phyloP scores from a whole-genome alignment of 768 basidiomycete species.

The Hemileccinum rubropunctum region DNA sequence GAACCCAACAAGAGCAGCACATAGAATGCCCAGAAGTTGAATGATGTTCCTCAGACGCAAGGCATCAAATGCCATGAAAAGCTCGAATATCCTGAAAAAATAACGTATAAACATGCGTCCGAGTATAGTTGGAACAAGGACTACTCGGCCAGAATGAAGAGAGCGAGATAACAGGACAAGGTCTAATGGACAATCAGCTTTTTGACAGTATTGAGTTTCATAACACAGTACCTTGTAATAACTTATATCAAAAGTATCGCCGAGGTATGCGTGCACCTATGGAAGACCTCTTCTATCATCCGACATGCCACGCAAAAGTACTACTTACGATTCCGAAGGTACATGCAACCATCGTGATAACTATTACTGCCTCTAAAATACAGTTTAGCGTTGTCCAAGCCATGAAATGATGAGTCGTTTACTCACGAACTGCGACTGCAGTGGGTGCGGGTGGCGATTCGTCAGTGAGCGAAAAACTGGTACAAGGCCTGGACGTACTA shows the following conservation, averaged over 20 bases:
- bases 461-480: constrained; percentile 6
- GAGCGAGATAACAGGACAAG: constrained; percentile 78
- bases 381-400: background rate
- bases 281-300: constrained; percentile 4
- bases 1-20: constrained; percentile 38
- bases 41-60: constrained; percentile 74
- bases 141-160: constrained; percentile 82
- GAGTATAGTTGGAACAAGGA: constrained; percentile 17
- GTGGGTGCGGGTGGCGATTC: background rate
- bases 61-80: constrained; percentile 83
- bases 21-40: constrained; percentile 69
- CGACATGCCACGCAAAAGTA: background rate
- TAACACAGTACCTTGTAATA: constrained; percentile 50
- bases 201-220: background rate
- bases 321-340: constrained; percentile 61
- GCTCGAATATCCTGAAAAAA: constrained; percentile 65
- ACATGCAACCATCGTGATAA: constrained; percentile 71
- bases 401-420: background rate
- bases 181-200: constrained; percentile 45
- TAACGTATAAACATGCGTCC: background rate
- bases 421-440: constrained; percentile 61
- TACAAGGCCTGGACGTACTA: constrained; percentile 42
- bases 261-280: constrained; percentile 47
- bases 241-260: constrained; percentile 11
- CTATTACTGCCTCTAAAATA: constrained; percentile 65